Base-by-base conservation (phyloP, 2,329 filamentous ascomycete genomes). In the Aureobasidium musti region DNA sequence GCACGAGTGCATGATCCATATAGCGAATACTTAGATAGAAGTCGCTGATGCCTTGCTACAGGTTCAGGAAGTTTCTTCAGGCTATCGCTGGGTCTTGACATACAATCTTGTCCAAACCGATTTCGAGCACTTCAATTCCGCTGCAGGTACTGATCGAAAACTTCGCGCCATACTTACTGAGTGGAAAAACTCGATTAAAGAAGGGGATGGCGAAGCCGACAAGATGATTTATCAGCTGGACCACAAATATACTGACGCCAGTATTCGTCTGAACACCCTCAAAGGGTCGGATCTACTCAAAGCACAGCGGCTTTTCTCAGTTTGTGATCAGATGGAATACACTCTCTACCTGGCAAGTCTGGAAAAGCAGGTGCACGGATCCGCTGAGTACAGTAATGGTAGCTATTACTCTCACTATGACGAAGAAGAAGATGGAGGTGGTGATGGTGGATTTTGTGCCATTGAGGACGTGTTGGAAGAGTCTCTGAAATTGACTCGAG, bases 31-130 rank as follows among this genome's bases (percentile, higher is more conserved):
- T 39, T 8, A 39, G 2, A 39, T 17, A 13, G 37, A n/a, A 43
- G 6, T 43, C 19, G 17, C 19, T 45, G 41, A 45, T 21, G n/a
- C 39, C 17, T 21, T 45, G 2, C 7, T 45, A n/a, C 41, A 61
- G 43, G 57, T 61, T 10, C 35, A 79, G 19, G 79, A 80, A 1
- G 77, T 86, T 2, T 77, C 68, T 0, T 79, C 78, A 0, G 84
- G 84, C 3, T 79, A 82, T 70, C 81, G 82, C 2, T 78, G 82
- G 65, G 82, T 84, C 6, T 69, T 87, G 13, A 83, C 80, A 0
- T 87, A 84, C 73, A 85, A 86, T 69, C 77, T 87, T 5, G 71
- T 82, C 19, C 73, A 79, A 39, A 65, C 70, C 33, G 11, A 57
- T 10, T 43, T 11, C 21, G 54, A 57, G 13, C 13, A 28, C 3